A percentile compares a stretch with the other conserved stretches of the same genome.
phyloP scores from a whole-genome alignment of 495 filamentous ascomycete genomes.

The Parachaetomium inaequale region DNA sequence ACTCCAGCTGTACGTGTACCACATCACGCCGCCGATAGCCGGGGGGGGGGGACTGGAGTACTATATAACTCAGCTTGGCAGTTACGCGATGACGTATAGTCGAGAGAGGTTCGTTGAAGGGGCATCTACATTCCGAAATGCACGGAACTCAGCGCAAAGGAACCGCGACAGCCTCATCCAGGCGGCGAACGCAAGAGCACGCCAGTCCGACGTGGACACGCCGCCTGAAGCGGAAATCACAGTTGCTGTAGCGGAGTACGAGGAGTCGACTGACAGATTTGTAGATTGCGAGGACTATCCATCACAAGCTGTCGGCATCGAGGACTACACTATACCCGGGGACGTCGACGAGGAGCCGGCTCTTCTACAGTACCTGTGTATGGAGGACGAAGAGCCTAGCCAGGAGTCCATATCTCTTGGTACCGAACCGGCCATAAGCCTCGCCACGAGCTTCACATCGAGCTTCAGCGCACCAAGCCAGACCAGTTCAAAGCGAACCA shows the following conservation, averaged over 20 bases:
- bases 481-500: slow-evolving; percentile 14
- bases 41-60: slow-evolving; percentile 36
- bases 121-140: slow-evolving; percentile 22
- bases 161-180: slow-evolving; percentile 24
- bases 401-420: slow-evolving; percentile 10
- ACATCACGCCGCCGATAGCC: slow-evolving; percentile 30
- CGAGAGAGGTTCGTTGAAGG: slow-evolving; percentile 1
- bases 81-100: slow-evolving; percentile 1
- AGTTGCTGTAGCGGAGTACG: slow-evolving; percentile 11
- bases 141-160: slow-evolving; percentile 19
- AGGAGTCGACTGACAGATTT: slow-evolving; percentile 14
- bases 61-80: slow-evolving; percentile 40
- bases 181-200: slow-evolving; percentile 22
- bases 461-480: slow-evolving; percentile 11
- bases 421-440: slow-evolving; percentile 9
- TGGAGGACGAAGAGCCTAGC: slow-evolving; percentile 15
- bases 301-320: slow-evolving; percentile 9
- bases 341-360: slow-evolving; percentile 9
- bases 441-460: slow-evolving; percentile 13
- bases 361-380: slow-evolving; percentile 8
- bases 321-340: slow-evolving; percentile 6
- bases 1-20: slow-evolving; percentile 40
- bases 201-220: slow-evolving; percentile 12
- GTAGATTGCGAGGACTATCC: slow-evolving; percentile 14
- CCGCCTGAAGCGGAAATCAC: slow-evolving; percentile 9